Percentiles rank a stretch among this genome's conserved stretches.
Conservation (phyloP, 2,329 filamentous ascomycete genomes). For the Paradendryphiella salina region DNA sequence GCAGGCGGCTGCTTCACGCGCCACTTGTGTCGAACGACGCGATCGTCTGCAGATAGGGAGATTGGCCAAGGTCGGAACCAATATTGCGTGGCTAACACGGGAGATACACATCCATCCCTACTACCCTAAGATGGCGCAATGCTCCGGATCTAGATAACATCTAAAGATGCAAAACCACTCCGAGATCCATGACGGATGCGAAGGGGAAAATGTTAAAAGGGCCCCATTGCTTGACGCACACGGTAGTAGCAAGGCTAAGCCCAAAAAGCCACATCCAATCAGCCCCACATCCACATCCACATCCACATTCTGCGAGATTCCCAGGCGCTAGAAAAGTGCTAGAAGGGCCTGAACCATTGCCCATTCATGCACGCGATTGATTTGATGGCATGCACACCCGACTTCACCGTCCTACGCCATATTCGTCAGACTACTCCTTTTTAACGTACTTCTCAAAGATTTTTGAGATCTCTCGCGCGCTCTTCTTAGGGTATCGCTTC, state of each 20-base stretch:
- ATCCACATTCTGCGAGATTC: constrained; percentile 1
- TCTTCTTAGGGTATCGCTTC: constrained; percentile 82
- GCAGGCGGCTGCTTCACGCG: not conserved
- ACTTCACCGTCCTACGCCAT: constrained; percentile 19
- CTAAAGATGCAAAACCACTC: not conserved
- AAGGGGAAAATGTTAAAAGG: not conserved
- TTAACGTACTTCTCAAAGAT: constrained; percentile 73
- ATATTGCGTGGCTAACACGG: constrained; percentile 16
- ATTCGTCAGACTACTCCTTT: constrained; percentile 53
- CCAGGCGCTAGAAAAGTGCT: constrained; percentile 30
- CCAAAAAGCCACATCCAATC: constrained; percentile 5
- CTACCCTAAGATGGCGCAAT: constrained; percentile 19
- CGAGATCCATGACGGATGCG: not conserved
- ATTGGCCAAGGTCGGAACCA: constrained; percentile 16
- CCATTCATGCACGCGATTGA: constrained; percentile 1
- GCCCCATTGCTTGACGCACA: constrained; percentile 7
- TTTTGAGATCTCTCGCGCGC: constrained; percentile 69
- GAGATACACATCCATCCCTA: constrained; percentile 9
- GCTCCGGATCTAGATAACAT: constrained; percentile 15
- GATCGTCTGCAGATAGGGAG: not conserved
- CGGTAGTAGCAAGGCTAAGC: not conserved
- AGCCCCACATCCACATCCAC: not conserved
- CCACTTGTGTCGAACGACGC: too few relatives aligned
- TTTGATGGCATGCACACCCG: constrained; percentile 13
- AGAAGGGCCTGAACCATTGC: constrained; percentile 16